These are phyloP conservation scores for Magnusiomyces tetraspermus DNA, from an alignment of 1,139 yeast genomes.

Conservation along the genomic window DNA sequence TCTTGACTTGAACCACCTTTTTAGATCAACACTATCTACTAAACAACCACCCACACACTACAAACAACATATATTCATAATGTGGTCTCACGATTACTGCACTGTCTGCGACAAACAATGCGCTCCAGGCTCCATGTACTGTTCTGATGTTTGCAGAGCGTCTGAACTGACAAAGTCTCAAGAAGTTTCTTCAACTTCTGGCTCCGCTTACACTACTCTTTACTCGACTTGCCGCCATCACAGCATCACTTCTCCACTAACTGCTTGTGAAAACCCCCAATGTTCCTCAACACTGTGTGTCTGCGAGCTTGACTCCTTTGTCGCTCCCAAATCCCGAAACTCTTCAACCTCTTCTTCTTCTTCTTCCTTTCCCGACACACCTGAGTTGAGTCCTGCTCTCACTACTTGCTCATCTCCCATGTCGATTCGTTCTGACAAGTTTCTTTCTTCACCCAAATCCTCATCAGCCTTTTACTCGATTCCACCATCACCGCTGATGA, in stretches of 20 bases:
- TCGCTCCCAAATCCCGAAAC: neutral
- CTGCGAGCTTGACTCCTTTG: neutral
- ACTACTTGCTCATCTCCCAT: slow-evolving; percentile 15
- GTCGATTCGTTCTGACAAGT: slow-evolving; percentile 9
- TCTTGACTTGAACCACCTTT: too few relatives aligned
- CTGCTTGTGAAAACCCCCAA: slow-evolving; percentile 3
- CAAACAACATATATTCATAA: slow-evolving; percentile 12
- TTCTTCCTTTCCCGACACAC: neutral
- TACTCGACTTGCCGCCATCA: slow-evolving; percentile 16
- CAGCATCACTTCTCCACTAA: slow-evolving; percentile 9
- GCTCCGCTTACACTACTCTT: slow-evolving; percentile 14
- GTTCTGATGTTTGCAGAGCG: slow-evolving; percentile 33
- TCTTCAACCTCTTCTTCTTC: neutral
- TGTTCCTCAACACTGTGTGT: slow-evolving; percentile 1
- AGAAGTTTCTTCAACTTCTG: slow-evolving; percentile 13
- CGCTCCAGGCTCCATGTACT: slow-evolving; percentile 20
- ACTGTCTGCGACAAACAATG: slow-evolving; percentile 37
- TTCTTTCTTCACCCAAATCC: neutral
- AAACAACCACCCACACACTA: too few relatives aligned
- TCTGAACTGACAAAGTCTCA: slow-evolving; percentile 6
- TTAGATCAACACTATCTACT: too few relatives aligned
- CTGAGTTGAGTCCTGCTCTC: slow-evolving; percentile 12
- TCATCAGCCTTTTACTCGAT: slow-evolving; percentile 10
- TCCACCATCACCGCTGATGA: slow-evolving; percentile 21
- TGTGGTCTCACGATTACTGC: slow-evolving; percentile 38